A percentile compares a stretch with the other conserved stretches of the same genome.
Conservation (phyloP, 805 yeast genomes). For the Zygotorulaspora danielsina region DNA sequence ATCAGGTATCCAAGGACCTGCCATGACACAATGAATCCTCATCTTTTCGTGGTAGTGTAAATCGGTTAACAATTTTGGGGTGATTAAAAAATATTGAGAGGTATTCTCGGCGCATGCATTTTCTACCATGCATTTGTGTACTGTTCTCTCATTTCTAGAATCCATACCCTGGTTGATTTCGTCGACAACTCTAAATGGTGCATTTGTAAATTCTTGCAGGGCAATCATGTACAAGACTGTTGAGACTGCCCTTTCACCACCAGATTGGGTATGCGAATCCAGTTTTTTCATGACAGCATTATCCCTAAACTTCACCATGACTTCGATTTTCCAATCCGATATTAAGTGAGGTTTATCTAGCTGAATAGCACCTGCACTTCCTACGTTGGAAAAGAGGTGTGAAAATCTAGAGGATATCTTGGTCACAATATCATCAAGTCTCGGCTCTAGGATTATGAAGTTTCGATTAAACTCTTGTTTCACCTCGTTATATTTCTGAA, state of each 20-base stretch:
- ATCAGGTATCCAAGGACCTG: conserved; percentile 46
- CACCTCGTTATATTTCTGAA: conserved; percentile 23
- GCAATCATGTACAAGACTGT: conserved; percentile 89
- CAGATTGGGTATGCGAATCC: conserved; percentile 88
- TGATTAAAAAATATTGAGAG: conserved; percentile 86
- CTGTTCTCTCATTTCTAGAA: conserved; percentile 80
- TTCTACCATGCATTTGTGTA: conserved; percentile 79
- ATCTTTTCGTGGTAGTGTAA: conserved; percentile 72
- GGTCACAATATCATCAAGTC: conserved; percentile 48
- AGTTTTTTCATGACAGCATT: conserved; percentile 63
- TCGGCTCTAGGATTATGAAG: conserved; percentile 55
- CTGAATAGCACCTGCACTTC: conserved; percentile 79
- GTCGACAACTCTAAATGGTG: conserved; percentile 94
- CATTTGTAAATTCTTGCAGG: conserved; percentile 77
- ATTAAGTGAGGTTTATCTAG: conserved; percentile 48
- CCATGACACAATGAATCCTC: conserved; percentile 81
- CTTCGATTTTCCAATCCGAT: conserved; percentile 77
- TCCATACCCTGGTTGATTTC: conserved; percentile 99
- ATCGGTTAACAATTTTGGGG: conserved; percentile 83
- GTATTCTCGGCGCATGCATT: conserved; percentile 63
- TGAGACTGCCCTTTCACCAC: conserved; percentile 96
- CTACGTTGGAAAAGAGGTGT: conserved; percentile 63
- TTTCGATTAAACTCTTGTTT: conserved; percentile 40
- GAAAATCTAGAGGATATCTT: conserved; percentile 63
- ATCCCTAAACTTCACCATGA: conserved; percentile 81